Percentiles rank a stretch among this genome's conserved stretches.
phyloP scores from a whole-genome alignment of 208 protist species.

The Acanthamoeba royreba region DNA sequence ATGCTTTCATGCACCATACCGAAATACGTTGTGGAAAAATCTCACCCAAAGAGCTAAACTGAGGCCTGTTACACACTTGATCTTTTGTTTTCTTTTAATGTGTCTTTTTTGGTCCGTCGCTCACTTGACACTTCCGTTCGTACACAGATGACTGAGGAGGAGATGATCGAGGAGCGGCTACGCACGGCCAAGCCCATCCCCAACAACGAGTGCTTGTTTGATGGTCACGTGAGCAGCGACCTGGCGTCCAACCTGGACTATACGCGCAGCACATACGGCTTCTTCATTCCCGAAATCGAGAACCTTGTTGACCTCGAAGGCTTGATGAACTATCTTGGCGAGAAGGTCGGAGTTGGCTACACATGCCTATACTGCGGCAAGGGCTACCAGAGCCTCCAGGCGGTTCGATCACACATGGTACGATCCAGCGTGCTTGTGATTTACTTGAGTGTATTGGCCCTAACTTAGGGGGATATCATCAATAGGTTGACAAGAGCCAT shows the following conservation, averaged over 20 bases:
- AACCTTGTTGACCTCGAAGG: conserved; percentile 73
- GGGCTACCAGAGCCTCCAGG: conserved; percentile 53
- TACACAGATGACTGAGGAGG: conserved; percentile 11
- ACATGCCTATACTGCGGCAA: conserved; percentile 75
- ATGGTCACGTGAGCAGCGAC: neutral
- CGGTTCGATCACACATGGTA: conserved; percentile 77
- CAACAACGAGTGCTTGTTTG: conserved; percentile 30
- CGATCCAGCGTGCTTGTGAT: neutral
- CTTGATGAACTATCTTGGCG: conserved; percentile 69
- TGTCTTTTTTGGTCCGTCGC: neutral
- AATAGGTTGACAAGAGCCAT: conserved; percentile 63
- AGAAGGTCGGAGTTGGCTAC: conserved; percentile 76
- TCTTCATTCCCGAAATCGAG: conserved; percentile 80
- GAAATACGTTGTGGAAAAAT: conserved; percentile 9
- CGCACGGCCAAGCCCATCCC: neutral
- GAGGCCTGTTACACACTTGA: neutral
- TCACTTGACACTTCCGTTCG: neutral
- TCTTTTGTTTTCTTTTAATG: neutral
- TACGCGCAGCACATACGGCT: conserved; percentile 74
- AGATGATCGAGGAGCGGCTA: neutral
- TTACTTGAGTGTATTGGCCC: neutral
- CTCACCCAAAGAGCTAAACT: conserved; percentile 1
- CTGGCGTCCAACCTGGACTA: conserved; percentile 70
- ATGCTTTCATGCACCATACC: conserved; percentile 15
- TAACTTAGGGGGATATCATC: neutral